These are phyloP conservation scores for Clavaria fumosa DNA, from an alignment of 768 basidiomycete genomes.

Conservation along the genomic window DNA sequence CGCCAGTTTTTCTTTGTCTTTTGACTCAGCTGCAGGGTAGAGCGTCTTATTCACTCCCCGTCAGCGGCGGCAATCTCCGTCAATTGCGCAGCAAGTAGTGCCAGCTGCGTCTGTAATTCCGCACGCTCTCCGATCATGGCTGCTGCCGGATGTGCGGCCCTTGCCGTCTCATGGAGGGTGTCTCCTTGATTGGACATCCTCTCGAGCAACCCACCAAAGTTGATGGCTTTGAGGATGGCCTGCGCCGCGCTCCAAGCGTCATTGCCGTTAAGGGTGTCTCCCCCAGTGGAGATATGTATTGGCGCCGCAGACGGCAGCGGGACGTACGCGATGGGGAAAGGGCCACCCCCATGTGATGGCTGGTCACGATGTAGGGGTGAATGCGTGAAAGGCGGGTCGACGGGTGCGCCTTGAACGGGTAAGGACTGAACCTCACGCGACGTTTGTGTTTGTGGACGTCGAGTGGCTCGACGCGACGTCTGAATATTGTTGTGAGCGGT, in stretches of 20 bases:
- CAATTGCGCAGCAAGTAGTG: slow-evolving; percentile 56
- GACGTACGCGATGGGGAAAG: slow-evolving; percentile 11
- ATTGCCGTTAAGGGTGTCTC: slow-evolving; percentile 27
- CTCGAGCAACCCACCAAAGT: slow-evolving; percentile 42
- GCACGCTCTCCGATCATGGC: slow-evolving; percentile 30
- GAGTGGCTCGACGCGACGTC: slow-evolving; percentile 67
- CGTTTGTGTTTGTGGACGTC: slow-evolving; percentile 67
- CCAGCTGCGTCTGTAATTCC: slow-evolving; percentile 58
- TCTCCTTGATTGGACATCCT: slow-evolving; percentile 22
- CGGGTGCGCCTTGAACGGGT: slow-evolving; percentile 13
- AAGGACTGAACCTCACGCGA: too few species aligned
- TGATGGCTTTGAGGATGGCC: slow-evolving; percentile 62
- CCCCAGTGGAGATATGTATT: slow-evolving; percentile 13
- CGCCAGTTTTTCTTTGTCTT: slow-evolving; percentile 9
- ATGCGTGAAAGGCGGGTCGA: slow-evolving; percentile 45
- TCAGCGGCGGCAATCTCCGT: slow-evolving; percentile 42
- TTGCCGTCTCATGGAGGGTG: slow-evolving; percentile 1
- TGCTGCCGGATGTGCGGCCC: slow-evolving; percentile 5
- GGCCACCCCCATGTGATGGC: slow-evolving; percentile 9
- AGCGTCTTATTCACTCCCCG: slow-evolving; percentile 16
- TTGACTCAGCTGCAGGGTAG: slow-evolving; percentile 5
- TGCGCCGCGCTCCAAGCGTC: slow-evolving; percentile 70
- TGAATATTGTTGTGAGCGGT: slow-evolving; percentile 3
- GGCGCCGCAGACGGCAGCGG: slow-evolving; percentile 15
- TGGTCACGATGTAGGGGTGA: slow-evolving; percentile 30